Conservation (phyloP, 257 asterid species). For the Pogostemon cablin region DNA sequence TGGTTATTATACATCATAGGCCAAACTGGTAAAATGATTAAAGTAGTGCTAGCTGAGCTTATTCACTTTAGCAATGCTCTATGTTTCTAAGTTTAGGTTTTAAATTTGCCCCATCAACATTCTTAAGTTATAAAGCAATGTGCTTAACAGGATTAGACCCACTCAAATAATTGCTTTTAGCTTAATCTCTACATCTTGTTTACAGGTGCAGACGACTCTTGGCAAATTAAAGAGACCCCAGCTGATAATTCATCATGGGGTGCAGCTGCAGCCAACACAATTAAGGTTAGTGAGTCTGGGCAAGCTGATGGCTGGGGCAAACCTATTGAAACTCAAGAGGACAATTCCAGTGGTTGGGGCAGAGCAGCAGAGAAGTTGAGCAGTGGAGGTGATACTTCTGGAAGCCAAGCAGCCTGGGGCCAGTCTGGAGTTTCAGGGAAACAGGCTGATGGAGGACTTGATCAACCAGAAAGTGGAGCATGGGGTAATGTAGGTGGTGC, state of each 20-base stretch:
- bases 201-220: slow-evolving; percentile 52
- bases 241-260: slow-evolving; percentile 70
- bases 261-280: slow-evolving; percentile 51
- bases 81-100: slow-evolving; percentile 24
- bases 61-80: slow-evolving; percentile 18
- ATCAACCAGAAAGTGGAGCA: slow-evolving; percentile 43
- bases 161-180: not conserved
- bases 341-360: slow-evolving; percentile 52
- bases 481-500: slow-evolving; percentile 37
- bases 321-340: slow-evolving; percentile 43
- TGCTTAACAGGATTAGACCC: slow-evolving; percentile 13
- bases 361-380: slow-evolving; percentile 48
- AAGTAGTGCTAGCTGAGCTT: not conserved
- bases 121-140: slow-evolving; percentile 25
- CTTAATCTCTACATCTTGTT: slow-evolving; percentile 20
- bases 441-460: slow-evolving; percentile 41
- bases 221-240: slow-evolving; percentile 55
- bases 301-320: slow-evolving; percentile 67
- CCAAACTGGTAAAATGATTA: slow-evolving; percentile 6
- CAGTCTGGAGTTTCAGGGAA: slow-evolving; percentile 45
- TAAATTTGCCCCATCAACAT: not conserved
- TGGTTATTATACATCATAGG: not conserved
- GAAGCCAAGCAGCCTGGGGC: slow-evolving; percentile 51
- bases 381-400: slow-evolving; percentile 45
- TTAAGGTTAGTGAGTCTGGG: slow-evolving; percentile 35